Conservation (phyloP, 2,329 filamentous ascomycete genomes). For the Diaporthe sp. region DNA sequence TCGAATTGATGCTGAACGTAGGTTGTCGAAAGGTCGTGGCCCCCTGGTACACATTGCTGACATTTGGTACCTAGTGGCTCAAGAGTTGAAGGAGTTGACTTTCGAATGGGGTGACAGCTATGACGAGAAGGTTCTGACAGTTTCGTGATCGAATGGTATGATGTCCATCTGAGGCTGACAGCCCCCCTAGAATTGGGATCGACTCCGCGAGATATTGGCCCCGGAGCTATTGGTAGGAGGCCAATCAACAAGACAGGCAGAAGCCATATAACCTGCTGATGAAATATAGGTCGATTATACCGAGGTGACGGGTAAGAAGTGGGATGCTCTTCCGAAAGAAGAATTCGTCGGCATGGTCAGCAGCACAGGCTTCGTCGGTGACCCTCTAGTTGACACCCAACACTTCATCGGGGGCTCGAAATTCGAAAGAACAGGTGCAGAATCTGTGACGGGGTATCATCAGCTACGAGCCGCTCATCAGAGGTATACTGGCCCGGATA, state of each 20-base stretch:
- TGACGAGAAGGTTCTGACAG: not conserved
- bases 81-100: not conserved
- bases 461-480: not conserved
- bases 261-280: not conserved
- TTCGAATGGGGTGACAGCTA: not conserved
- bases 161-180: not conserved
- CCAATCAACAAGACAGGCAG: not conserved
- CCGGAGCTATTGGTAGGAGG: not conserved
- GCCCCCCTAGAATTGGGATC: not conserved
- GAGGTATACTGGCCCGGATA: not conserved
- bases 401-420: not conserved
- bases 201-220: not conserved
- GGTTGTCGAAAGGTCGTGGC: not conserved
- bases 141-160: not conserved
- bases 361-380: not conserved
- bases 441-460: not conserved
- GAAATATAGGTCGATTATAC: not conserved
- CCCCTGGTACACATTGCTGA: not conserved
- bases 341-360: not conserved
- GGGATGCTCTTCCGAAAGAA: not conserved
- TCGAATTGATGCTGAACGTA: not conserved
- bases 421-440: not conserved
- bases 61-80: not conserved
- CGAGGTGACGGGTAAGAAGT: not conserved
- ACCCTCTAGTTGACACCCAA: not conserved